Evolutionary conservation across 1,284 basidiomycete genomes (phyloP).

Genomic region (Flammula alnicola): DNA sequence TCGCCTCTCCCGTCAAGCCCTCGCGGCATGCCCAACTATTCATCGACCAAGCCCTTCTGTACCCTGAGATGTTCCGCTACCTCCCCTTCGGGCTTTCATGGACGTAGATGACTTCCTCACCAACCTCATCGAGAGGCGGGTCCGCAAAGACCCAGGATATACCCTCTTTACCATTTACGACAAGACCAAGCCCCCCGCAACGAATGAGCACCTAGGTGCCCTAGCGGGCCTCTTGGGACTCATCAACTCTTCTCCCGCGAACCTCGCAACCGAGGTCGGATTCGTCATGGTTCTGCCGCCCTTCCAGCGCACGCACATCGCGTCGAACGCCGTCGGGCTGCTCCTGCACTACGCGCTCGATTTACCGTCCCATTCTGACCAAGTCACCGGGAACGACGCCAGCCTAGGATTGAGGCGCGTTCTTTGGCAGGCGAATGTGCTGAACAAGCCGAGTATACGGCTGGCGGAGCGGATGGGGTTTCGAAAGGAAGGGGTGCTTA

Average conservation of each 20-base stretch:
- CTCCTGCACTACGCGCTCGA: constrained; percentile 42
- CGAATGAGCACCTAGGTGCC: constrained; percentile 15
- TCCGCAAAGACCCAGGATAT: constrained; percentile 36
- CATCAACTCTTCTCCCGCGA: constrained; percentile 40
- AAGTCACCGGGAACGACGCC: constrained; percentile 14
- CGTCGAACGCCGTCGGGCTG: constrained; percentile 63
- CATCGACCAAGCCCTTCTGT: constrained; percentile 18
- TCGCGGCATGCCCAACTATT: constrained; percentile 29
- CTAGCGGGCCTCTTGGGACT: constrained; percentile 50
- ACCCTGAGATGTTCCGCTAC: constrained; percentile 38
- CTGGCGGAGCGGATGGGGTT: constrained; percentile 68
- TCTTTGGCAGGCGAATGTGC: constrained; percentile 59
- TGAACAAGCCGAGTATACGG: constrained; percentile 53
- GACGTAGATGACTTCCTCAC: constrained; percentile 37
- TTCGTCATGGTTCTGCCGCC: constrained; percentile 53
- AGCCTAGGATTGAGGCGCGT: constrained; percentile 65
- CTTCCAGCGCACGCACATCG: constrained; percentile 70
- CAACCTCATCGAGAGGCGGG: constrained; percentile 34
- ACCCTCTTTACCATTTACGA: constrained; percentile 56
- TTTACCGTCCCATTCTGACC: not conserved
- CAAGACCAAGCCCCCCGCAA: constrained; percentile 35
- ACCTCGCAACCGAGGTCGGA: constrained; percentile 55
- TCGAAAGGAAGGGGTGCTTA: constrained; percentile 53
- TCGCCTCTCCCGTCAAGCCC: too few relatives aligned
- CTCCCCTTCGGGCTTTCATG: constrained; percentile 45